Conservation (phyloP, 208 protist species). For the Vickermania ingenoplastis region DNA sequence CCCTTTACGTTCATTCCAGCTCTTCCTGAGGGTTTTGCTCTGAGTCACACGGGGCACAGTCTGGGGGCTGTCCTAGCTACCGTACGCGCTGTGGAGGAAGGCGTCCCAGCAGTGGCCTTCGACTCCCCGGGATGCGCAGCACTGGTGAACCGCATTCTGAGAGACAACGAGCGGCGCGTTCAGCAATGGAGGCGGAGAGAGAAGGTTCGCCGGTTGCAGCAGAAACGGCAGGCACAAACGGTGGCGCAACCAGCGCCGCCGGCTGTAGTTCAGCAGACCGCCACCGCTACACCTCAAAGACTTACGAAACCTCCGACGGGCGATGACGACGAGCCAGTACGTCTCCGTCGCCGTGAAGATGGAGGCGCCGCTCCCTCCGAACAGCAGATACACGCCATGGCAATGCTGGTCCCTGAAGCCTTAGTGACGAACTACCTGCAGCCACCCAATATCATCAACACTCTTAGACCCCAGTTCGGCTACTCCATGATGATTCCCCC, state of each 20-base stretch:
- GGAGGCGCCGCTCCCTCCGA: not conserved
- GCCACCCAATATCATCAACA: slow-evolving; percentile 85
- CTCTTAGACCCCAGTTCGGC: slow-evolving; percentile 77
- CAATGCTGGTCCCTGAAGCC: slow-evolving; percentile 25
- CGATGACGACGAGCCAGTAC: not conserved
- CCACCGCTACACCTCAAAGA: not conserved
- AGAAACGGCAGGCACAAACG: not conserved
- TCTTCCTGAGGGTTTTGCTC: slow-evolving; percentile 17
- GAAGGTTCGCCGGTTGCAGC: not conserved
- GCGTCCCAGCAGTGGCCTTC: slow-evolving; percentile 76
- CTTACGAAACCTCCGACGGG: not conserved
- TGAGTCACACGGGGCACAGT: slow-evolving; percentile 88
- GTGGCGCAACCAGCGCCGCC: too few relatives aligned
- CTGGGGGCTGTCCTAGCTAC: slow-evolving; percentile 82
- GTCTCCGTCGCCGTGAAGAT: not conserved
- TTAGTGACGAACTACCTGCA: slow-evolving; percentile 73
- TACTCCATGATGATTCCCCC: slow-evolving; percentile 64
- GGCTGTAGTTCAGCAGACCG: not conserved
- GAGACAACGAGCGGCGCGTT: not conserved
- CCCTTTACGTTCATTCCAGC: slow-evolving; percentile 4
- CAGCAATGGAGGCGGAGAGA: too few relatives aligned
- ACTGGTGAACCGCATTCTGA: slow-evolving; percentile 51
- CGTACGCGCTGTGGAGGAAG: slow-evolving; percentile 63
- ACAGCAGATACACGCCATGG: slow-evolving; percentile 1
- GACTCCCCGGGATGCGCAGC: slow-evolving; percentile 67